Percentiles rank a stretch among this genome's conserved stretches.
These are phyloP conservation scores for Monosporascus sp. DNA, from an alignment of 2,329 filamentous ascomycete genomes.

Conservation along the genomic window DNA sequence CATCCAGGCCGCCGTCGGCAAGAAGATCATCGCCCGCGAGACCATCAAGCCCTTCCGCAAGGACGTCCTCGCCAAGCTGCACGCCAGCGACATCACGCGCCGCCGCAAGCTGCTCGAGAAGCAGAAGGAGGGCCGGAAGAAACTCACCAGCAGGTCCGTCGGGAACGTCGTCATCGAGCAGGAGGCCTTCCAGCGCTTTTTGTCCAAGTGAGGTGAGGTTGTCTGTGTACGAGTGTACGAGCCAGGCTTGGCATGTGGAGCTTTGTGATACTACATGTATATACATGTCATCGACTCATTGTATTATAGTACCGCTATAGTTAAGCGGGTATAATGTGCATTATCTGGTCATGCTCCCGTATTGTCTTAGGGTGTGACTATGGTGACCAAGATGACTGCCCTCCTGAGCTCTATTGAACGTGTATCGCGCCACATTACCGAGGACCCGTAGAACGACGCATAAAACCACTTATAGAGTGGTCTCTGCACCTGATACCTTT, in stretches of 20 bases:
- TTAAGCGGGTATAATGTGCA: too few relatives aligned
- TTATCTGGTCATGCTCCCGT: too few relatives aligned
- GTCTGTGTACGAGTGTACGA: background rate
- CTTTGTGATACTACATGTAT: background rate
- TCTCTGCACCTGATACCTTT: too few relatives aligned
- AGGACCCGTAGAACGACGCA: too few relatives aligned
- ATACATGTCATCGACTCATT: background rate
- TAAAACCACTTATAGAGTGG: too few relatives aligned
- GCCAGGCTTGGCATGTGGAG: background rate
- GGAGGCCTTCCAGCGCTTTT: slow-evolving; percentile 88
- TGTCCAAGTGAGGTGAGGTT: slow-evolving; percentile 59
- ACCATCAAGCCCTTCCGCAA: slow-evolving; percentile 96
- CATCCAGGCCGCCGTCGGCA: slow-evolving; percentile 85
- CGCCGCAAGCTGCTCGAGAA: slow-evolving; percentile 87
- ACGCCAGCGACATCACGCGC: slow-evolving; percentile 81
- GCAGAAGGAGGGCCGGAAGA: slow-evolving; percentile 93
- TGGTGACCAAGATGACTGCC: too few relatives aligned
- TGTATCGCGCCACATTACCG: too few relatives aligned
- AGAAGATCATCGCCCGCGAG: slow-evolving; percentile 80
- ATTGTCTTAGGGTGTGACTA: too few relatives aligned
- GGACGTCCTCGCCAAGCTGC: slow-evolving; percentile 88
- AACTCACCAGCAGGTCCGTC: slow-evolving; percentile 60
- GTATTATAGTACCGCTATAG: too few relatives aligned
- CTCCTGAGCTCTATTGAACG: too few relatives aligned
- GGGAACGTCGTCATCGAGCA: slow-evolving; percentile 97